Evolutionary conservation across 805 yeast species (phyloP).

Genomic region (Saccharomyces jurei): DNA sequence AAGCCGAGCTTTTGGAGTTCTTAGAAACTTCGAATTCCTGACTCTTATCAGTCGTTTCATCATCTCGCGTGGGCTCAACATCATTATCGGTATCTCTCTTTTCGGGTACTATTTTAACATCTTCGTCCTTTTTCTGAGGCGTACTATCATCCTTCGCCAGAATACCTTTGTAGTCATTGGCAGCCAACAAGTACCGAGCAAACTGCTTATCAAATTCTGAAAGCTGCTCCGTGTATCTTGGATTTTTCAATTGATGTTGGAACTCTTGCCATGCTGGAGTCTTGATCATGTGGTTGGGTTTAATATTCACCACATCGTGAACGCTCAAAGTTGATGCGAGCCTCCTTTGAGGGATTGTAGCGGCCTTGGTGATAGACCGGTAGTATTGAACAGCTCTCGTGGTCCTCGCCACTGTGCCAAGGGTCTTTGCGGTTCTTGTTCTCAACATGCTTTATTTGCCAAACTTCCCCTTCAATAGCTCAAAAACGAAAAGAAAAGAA

Average conservation of each 20-base stretch:
- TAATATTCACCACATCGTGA: neutral
- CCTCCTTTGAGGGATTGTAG: neutral
- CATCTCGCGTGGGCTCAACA: constrained; percentile 11
- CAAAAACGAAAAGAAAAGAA: neutral
- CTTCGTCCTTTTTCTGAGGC: constrained; percentile 8
- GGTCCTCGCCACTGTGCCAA: neutral
- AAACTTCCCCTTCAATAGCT: neutral
- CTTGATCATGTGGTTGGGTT: neutral
- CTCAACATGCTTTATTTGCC: neutral
- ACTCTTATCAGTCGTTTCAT: constrained; percentile 4
- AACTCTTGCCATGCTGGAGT: constrained; percentile 2
- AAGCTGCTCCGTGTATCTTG: constrained; percentile 5
- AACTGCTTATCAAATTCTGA: constrained; percentile 10
- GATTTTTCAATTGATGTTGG: constrained; percentile 12
- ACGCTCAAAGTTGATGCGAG: neutral
- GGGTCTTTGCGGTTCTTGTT: neutral
- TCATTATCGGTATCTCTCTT: constrained; percentile 10
- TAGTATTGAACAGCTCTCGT: neutral
- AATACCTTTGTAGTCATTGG: neutral
- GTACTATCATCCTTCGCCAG: constrained; percentile 1
- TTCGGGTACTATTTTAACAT: constrained; percentile 14
- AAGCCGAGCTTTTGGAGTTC: constrained; percentile 1
- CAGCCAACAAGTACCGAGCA: constrained; percentile 1
- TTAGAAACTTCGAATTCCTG: constrained; percentile 1
- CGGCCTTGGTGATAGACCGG: neutral